phyloP scores from a whole-genome alignment of 371 early-diverging fungal genomes.

The Mortierella sp. region DNA sequence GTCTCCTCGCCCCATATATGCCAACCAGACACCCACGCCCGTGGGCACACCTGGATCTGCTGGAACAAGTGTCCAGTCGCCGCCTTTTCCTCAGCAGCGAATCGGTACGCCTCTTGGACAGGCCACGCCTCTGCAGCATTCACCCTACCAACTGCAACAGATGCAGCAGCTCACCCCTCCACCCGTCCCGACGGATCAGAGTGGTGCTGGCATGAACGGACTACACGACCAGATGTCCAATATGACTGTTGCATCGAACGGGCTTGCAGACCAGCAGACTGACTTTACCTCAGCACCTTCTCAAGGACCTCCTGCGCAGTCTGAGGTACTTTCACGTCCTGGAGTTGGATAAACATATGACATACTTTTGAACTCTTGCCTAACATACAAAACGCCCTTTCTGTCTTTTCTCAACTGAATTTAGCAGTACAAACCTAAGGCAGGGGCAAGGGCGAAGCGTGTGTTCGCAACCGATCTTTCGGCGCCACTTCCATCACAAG shows the following conservation, averaged over 20 bases:
- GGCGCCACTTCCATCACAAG: conserved; percentile 17
- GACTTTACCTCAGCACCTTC: conserved; percentile 10
- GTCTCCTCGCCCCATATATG: conserved; percentile 19
- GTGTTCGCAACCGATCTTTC: conserved; percentile 41
- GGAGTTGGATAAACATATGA: too few relatives aligned
- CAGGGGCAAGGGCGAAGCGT: conserved; percentile 49
- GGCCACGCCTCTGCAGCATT: conserved; percentile 16
- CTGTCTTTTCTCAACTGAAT: too few relatives aligned
- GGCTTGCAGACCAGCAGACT: conserved; percentile 18
- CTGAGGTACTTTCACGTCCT: conserved; percentile 25
- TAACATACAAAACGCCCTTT: too few relatives aligned
- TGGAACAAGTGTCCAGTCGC: conserved; percentile 12
- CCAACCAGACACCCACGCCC: conserved; percentile 37
- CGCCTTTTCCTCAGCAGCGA: conserved; percentile 20
- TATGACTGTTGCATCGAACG: conserved; percentile 33
- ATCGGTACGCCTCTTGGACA: conserved; percentile 23
- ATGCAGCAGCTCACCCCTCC: conserved; percentile 31
- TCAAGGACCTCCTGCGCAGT: conserved; percentile 31
- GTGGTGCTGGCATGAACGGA: conserved; percentile 16
- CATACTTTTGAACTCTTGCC: too few relatives aligned
- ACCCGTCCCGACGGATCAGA: conserved; percentile 20
- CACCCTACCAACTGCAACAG: conserved; percentile 19
- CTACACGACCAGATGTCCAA: conserved; percentile 46
- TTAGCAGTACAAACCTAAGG: conserved; percentile 42
- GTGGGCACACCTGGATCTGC: conserved; percentile 40